Percentiles rank a stretch among this genome's conserved stretches.
Conservation (phyloP, 352 stramenopile species). For the Globisporangium takayamanum region DNA sequence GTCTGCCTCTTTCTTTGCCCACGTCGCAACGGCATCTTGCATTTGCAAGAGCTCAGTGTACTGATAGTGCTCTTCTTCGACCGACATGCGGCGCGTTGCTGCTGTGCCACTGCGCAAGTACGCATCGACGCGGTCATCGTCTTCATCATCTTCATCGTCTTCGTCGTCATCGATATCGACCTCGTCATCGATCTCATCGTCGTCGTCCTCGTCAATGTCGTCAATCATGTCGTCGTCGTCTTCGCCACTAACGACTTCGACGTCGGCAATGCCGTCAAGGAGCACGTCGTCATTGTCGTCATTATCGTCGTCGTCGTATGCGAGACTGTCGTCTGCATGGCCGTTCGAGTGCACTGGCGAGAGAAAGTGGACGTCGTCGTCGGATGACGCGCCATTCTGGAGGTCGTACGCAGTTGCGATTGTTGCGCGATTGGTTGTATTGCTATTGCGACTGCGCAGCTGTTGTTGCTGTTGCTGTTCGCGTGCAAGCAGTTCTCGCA, state of each 20-base stretch:
- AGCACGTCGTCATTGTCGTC: conserved; percentile 17
- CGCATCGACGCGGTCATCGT: conserved; percentile 27
- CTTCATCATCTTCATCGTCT: conserved; percentile 11
- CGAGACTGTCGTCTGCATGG: conserved; percentile 12
- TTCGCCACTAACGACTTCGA: conserved; percentile 17
- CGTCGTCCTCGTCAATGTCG: conserved; percentile 26
- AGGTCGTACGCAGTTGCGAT: background rate
- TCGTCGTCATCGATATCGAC: conserved; percentile 35
- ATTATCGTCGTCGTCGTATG: conserved; percentile 24
- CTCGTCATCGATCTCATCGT: conserved; percentile 17
- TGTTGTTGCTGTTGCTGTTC: background rate
- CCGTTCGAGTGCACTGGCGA: conserved; percentile 23
- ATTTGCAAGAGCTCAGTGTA: conserved; percentile 48
- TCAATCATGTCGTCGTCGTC: conserved; percentile 15
- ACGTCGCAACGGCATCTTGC: conserved; percentile 43
- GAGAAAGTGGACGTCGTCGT: conserved; percentile 51
- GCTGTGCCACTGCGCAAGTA: conserved; percentile 14
- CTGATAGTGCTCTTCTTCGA: conserved; percentile 48
- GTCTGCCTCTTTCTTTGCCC: conserved; percentile 40
- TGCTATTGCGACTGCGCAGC: no score
- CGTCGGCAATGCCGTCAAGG: conserved; percentile 14
- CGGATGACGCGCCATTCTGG: conserved; percentile 7
- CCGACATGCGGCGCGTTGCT: conserved; percentile 25
- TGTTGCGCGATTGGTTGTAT: conserved; percentile 5
- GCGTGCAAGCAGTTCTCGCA: background rate